Conservation (phyloP, 208 protist genomes). For the Trypanosoma scelopori region DNA sequence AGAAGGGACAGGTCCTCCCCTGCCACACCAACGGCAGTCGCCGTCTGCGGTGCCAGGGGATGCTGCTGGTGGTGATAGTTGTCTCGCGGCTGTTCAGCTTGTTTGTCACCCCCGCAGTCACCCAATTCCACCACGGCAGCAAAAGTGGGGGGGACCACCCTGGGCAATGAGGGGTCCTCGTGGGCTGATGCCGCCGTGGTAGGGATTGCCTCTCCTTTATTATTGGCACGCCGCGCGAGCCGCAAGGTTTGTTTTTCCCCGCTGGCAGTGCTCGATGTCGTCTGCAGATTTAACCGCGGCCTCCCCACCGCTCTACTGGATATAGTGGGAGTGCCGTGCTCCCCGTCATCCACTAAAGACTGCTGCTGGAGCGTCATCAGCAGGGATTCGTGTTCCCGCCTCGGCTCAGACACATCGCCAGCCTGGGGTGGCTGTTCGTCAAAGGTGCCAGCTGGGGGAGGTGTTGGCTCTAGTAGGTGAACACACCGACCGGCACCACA, state of each 20-base stretch:
- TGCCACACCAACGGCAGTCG: background rate
- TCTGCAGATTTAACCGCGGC: conserved; percentile 7
- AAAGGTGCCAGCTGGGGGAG: conserved; percentile 14
- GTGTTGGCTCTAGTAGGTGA: conserved; percentile 20
- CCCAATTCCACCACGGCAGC: background rate
- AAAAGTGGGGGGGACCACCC: too few relatives aligned
- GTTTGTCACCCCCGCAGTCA: background rate
- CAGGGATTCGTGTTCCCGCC: background rate
- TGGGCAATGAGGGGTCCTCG: too few relatives aligned
- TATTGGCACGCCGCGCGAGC: background rate
- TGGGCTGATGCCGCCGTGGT: too few relatives aligned
- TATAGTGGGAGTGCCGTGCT: background rate
- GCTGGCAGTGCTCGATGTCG: background rate
- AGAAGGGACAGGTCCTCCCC: background rate
- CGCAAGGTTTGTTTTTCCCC: background rate
- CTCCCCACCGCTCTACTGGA: background rate
- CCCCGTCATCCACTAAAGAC: background rate
- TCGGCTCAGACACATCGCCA: background rate
- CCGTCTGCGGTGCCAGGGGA: background rate
- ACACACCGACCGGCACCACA: conserved; percentile 12
- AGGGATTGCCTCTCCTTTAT: background rate
- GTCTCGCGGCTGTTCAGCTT: background rate
- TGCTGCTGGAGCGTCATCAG: background rate
- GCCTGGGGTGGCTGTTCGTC: background rate
- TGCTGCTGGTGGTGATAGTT: too few relatives aligned